phyloP scores from a whole-genome alignment of 768 basidiomycete species.

The Pleurotus giganteus region DNA sequence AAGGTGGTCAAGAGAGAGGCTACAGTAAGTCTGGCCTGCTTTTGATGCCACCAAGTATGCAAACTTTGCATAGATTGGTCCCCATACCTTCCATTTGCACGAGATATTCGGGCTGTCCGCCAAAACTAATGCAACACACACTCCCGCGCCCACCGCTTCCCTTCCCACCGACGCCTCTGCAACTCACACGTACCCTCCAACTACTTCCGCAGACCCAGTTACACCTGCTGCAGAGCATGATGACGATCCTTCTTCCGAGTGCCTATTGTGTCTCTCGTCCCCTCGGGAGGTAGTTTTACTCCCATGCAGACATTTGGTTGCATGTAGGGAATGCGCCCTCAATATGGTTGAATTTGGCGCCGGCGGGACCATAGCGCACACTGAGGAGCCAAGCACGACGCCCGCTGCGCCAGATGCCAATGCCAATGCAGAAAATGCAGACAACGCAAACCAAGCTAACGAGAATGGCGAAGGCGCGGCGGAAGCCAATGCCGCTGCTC shows the following conservation, averaged over 20 bases:
- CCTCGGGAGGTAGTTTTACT: constrained; percentile 91
- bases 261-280: constrained; percentile 85
- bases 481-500: constrained; percentile 19
- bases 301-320: constrained; percentile 91
- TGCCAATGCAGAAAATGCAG: constrained; percentile 22
- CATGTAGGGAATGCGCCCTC: constrained; percentile 91
- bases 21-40: constrained; percentile 42
- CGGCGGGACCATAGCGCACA: constrained; percentile 78
- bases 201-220: constrained; percentile 19
- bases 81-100: constrained; percentile 92
- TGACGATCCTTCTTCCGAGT: constrained; percentile 81
- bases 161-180: constrained; percentile 36
- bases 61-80: constrained; percentile 63
- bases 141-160: constrained; percentile 26
- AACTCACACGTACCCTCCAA: constrained; percentile 47
- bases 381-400: constrained; percentile 35
- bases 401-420: constrained; percentile 19
- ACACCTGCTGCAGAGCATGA: constrained; percentile 31
- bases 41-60: neutral
- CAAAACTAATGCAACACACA: constrained; percentile 33
- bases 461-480: constrained; percentile 18
- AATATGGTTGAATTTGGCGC: constrained; percentile 99
- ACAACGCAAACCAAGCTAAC: constrained; percentile 20
- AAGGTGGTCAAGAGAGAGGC: constrained; percentile 93
- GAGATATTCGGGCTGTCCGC: constrained; percentile 92